These are phyloP conservation scores for Amoebophrya sp. DNA, from an alignment of 169 alveolate genomes.

Conservation along the genomic window DNA sequence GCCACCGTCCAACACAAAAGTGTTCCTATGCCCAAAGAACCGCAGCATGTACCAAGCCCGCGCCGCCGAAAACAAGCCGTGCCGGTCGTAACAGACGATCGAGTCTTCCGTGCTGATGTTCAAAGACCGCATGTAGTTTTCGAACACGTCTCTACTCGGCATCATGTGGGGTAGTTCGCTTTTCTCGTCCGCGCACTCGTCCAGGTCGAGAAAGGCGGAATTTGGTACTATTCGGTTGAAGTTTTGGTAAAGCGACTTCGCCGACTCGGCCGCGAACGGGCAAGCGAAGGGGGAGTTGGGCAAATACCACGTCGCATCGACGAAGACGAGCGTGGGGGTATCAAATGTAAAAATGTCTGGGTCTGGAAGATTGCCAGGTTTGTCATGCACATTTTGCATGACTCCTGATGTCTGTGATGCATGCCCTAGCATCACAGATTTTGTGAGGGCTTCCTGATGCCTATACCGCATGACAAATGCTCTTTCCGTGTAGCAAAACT, in stretches of 20 bases:
- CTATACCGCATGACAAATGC: too few relatives aligned
- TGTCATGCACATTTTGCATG: too few relatives aligned
- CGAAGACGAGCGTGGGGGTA: too few relatives aligned
- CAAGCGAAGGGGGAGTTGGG: neutral
- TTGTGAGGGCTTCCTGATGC: too few relatives aligned
- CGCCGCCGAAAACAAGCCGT: neutral
- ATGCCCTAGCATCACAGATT: too few relatives aligned
- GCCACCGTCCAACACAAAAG: neutral
- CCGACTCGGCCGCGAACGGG: neutral
- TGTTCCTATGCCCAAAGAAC: neutral
- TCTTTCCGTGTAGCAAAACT: too few relatives aligned
- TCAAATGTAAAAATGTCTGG: too few relatives aligned
- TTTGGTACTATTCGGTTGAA: neutral
- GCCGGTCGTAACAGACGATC: neutral
- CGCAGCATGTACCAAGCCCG: neutral
- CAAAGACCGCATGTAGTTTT: neutral
- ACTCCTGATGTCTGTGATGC: too few relatives aligned
- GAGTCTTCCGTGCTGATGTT: neutral
- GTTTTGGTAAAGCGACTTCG: neutral
- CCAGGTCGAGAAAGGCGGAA: constrained; percentile 3
- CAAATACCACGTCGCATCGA: neutral
- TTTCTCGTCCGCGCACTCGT: neutral
- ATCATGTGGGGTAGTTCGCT: neutral
- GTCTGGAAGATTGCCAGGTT: too few relatives aligned
- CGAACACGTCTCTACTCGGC: neutral